Evolutionary conservation across 2,329 filamentous ascomycete genomes (phyloP), one percentile per base, ranked within the genome.

Genomic region (Neopestalotiopsis sp.): DNA sequence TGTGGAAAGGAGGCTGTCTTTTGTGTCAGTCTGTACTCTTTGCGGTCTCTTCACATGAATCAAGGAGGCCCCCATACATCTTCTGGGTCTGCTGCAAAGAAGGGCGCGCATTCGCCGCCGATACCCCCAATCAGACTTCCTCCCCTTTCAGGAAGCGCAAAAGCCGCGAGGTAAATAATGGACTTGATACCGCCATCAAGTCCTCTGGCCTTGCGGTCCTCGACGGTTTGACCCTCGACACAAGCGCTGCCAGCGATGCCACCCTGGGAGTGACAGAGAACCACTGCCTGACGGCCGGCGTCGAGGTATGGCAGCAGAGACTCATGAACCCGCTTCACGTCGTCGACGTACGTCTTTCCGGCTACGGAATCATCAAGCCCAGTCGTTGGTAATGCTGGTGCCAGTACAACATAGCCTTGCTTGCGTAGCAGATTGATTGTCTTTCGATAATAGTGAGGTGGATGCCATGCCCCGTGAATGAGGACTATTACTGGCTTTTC

Each of bases 161-260:
- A 74, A 0, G 77, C 71, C 0, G 77, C 67, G 1, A 80, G 60
- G 40, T 76, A 79, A 0, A 79, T 58, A 13, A 78, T 69, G 1
- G 73, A 68, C 4, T 72, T 75, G 30, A 80, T 72, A 2, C 79
- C 78, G 13, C 78, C 79, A 2, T 66, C 13, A 2, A 76, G 38
- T 0, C 77, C 77, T 14, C 71, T 69, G 0, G 70, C 71, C 10
- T 68, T 64, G 3, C 77, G 65, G 4, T 79, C 78, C 1, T 74
- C 70, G 32, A 77, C 14, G 3, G 75, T 74, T 20, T 74, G 66
- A 3, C 76, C 76, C 14, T 77, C 74, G 1, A 68, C 72, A 0
- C 74, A 69, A 0, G 73, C 74, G 3, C 76, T 76, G 2, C 73
- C 75, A 0, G 77, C 74, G 5, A 80, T 75, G 1, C 79, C 79